A percentile compares a stretch with the other conserved stretches of the same genome.
Evolutionary conservation across 306 rosid genomes (phyloP).

Genomic region (Senna siamea): DNA sequence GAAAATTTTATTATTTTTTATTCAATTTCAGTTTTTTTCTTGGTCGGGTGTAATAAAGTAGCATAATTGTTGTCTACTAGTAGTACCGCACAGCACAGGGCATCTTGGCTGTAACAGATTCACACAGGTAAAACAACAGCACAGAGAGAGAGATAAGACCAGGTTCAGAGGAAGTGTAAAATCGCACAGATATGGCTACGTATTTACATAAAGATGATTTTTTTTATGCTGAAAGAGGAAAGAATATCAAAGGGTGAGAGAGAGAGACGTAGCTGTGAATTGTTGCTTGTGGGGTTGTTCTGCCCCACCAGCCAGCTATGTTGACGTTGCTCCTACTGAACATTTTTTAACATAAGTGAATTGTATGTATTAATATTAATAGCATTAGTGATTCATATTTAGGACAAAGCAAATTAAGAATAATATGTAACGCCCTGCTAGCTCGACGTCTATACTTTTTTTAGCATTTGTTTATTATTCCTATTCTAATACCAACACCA

Average conservation of each 20-base stretch:
- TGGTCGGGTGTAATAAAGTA: conserved; percentile 57
- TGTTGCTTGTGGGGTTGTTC: conserved; percentile 68
- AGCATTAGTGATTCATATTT: conserved; percentile 33
- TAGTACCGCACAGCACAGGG: conserved; percentile 74
- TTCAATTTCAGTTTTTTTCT: conserved; percentile 25
- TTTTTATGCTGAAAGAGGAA: conserved; percentile 12
- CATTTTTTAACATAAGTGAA: conserved; percentile 19
- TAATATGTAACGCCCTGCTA: conserved; percentile 35
- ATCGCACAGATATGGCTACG: conserved; percentile 11
- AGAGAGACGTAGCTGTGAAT: conserved; percentile 53
- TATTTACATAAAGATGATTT: conserved; percentile 27
- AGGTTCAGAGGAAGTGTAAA: conserved; percentile 29
- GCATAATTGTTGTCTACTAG: conserved; percentile 75
- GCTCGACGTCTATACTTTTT: conserved; percentile 33
- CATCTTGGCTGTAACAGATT: conserved; percentile 66
- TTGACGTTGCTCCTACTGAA: conserved; percentile 79
- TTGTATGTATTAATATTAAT: background rate
- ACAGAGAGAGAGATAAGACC: too few relatives aligned
- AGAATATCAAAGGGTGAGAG: conserved; percentile 6
- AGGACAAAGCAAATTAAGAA: conserved; percentile 42
- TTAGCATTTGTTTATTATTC: conserved; percentile 42
- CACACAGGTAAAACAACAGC: conserved; percentile 36
- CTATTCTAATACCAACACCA: conserved; percentile 27
- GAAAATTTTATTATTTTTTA: too few relatives aligned
- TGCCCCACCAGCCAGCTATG: conserved; percentile 94